phyloP scores from a whole-genome alignment of 2,329 filamentous ascomycete genomes.

The Bertia moriformis region DNA sequence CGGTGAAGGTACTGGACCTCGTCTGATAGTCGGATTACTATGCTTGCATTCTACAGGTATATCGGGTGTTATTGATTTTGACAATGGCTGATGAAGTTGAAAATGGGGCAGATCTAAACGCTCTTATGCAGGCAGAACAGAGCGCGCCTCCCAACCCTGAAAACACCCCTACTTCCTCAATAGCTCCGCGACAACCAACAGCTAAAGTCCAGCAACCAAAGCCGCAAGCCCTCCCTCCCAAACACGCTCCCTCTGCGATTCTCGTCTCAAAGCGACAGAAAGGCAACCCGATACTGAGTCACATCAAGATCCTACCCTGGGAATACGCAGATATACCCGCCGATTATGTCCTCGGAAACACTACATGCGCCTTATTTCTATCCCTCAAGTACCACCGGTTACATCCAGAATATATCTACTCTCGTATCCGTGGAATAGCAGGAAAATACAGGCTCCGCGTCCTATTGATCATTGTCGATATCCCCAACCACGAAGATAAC shows the following conservation, averaged over 20 bases:
- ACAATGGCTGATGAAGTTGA: not conserved
- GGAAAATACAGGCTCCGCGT: constrained; percentile 48
- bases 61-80: no score
- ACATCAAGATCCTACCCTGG: constrained; percentile 45
- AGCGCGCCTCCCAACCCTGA: not conserved
- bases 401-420: constrained; percentile 56
- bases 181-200: constrained; percentile 5
- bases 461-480: constrained; percentile 51
- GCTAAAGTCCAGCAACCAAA: constrained; percentile 42
- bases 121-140: no score
- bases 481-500: constrained; percentile 48
- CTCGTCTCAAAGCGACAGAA: constrained; percentile 52
- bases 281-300: constrained; percentile 49
- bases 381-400: constrained; percentile 54
- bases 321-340: constrained; percentile 54
- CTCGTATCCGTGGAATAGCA: constrained; percentile 42
- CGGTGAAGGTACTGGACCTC: no score
- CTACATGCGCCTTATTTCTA: constrained; percentile 49
- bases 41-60: no score
- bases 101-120: no score
- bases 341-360: constrained; percentile 48
- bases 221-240: constrained; percentile 41
- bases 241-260: constrained; percentile 40
- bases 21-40: no score
- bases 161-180: not conserved